These are phyloP conservation scores for Chrysanthemum makinoi DNA, from an alignment of 129 eudicot species.

Conservation along the genomic window DNA sequence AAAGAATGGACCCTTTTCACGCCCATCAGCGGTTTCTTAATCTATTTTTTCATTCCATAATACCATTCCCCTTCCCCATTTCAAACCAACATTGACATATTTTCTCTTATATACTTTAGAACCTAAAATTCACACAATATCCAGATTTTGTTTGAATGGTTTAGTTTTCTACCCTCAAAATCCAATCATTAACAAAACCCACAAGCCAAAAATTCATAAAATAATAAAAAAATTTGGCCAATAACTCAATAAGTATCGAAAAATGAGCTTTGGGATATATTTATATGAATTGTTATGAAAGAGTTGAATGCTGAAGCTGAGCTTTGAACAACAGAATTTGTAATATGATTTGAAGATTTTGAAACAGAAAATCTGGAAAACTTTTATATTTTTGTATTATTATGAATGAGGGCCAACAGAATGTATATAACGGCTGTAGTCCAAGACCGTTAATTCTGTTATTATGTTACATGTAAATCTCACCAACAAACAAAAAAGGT, in stretches of 20 bases:
- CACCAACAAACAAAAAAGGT: too few species aligned
- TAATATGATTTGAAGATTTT: conserved; percentile 10
- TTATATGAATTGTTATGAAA: not conserved
- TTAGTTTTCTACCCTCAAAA: not conserved
- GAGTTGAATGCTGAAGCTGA: conserved; percentile 33
- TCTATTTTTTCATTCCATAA: too few species aligned
- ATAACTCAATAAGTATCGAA: not conserved
- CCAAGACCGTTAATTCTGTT: not conserved
- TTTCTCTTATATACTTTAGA: too few species aligned
- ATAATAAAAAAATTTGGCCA: not conserved
- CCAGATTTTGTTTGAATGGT: too few species aligned
- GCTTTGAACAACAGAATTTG: conserved; percentile 12
- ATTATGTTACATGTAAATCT: too few species aligned
- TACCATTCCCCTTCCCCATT: too few species aligned
- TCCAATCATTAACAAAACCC: not conserved
- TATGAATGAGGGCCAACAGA: not conserved
- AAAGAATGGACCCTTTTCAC: conserved; percentile 40
- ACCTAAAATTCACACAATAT: too few species aligned
- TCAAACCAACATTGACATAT: too few species aligned
- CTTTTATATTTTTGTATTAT: not conserved
- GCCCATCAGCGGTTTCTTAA: conserved; percentile 29
- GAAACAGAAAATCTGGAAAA: conserved; percentile 15
- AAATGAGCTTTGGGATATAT: not conserved
- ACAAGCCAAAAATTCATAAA: not conserved
- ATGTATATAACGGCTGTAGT: not conserved